Base-by-base conservation (phyloP, 2,329 filamentous ascomycete species). In the Aspergillus calidoustus region DNA sequence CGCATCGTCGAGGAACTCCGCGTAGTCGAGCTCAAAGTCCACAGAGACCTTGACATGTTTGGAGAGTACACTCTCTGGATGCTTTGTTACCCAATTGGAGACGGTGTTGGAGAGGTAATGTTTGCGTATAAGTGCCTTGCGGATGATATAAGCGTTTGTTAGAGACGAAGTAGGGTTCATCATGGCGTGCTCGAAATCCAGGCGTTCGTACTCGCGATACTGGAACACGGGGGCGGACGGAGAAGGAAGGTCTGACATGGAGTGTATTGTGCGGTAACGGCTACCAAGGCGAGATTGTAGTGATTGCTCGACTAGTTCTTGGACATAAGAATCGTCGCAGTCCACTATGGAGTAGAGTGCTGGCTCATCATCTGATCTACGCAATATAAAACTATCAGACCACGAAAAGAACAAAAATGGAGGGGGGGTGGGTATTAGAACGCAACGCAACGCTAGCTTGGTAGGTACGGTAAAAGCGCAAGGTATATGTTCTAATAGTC, bases 41-140 rank as follows among this genome's bases (percentile, higher is more conserved):
- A 96, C 91, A 48, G 88, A 88, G 2, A 89, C 86, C 74, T 92
- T 91, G 58, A 96, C 87, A 71, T 95, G 90, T 1, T 81, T 79
- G 61, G 81, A 83, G 13, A 99, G 82, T 5, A 89, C 76, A 9
- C 89, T 92, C 0, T 83, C 77, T 0, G 94, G 92, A 69, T 95
- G 84, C 77, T 99, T 99, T 44, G 89, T 87, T 5, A 91, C 82
- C 92, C 93, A 98, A 73, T 91, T 89, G 51, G 91, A 86, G 23
- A 97, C 86, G 0, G 93, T 97, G 22, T 89, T 87, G 3, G 90
- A 89, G 3, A 99, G 85, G 74, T 95, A 98, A 76, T 99, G 95
- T 78, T 99, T 99, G 62, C 95, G 87, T 70, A 98, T 98, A 22
- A 99, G 83, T 0, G 95, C 95, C 81, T 98, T 98, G 71, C 95